Evolutionary conservation across 208 protist genomes (phyloP).

Genomic region (Angomonas desouzai): DNA sequence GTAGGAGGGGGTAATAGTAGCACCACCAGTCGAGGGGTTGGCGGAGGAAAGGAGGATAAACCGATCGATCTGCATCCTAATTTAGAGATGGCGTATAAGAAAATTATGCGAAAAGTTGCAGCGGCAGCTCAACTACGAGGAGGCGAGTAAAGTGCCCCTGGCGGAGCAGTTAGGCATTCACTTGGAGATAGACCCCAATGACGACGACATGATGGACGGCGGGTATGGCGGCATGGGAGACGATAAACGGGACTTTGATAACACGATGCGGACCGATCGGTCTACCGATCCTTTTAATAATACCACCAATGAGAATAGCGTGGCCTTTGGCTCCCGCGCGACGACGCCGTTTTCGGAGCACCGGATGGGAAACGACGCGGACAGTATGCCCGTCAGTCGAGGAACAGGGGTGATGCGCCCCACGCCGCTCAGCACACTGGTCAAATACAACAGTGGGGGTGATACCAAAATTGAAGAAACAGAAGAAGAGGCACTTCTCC

Average conservation of each 20-base stretch:
- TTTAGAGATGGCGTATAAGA: conserved; percentile 67
- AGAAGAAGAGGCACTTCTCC: conserved; percentile 54
- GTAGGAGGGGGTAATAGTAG: background rate
- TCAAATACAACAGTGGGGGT: conserved; percentile 1
- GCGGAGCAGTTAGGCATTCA: conserved; percentile 66
- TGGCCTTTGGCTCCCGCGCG: background rate
- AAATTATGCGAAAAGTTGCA: conserved; percentile 85
- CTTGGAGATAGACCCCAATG: conserved; percentile 22
- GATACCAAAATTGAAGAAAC: conserved; percentile 1
- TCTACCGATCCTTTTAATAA: background rate
- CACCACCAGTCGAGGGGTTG: background rate
- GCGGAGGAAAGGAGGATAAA: background rate
- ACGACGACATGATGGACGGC: conserved; percentile 5
- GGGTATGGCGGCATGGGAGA: conserved; percentile 4
- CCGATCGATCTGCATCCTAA: conserved; percentile 48
- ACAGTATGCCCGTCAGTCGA: too few relatives aligned
- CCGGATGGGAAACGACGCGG: too few relatives aligned
- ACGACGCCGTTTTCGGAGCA: background rate
- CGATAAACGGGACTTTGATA: background rate
- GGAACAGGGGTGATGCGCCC: background rate
- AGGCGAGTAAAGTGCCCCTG: conserved; percentile 38
- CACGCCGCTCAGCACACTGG: background rate
- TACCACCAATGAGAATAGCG: background rate
- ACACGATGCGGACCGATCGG: background rate
- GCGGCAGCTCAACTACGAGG: conserved; percentile 75